A percentile compares a stretch with the other conserved stretches of the same genome.
Evolutionary conservation across 176 grass and related monocot species (phyloP).

Genomic region (Carex scoparia): DNA sequence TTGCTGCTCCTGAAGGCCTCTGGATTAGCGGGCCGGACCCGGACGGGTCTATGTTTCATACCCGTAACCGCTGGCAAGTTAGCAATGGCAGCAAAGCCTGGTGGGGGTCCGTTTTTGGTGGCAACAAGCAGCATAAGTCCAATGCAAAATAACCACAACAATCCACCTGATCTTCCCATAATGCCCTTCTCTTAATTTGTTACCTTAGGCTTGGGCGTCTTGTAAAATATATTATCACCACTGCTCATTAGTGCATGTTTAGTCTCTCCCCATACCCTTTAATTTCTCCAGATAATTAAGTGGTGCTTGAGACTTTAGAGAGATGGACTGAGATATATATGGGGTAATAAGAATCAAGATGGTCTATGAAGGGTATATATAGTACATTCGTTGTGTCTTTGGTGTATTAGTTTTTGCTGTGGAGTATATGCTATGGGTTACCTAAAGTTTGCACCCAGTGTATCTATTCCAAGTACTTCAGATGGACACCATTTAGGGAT

Average conservation of each 20-base stretch:
- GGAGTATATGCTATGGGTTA: not conserved
- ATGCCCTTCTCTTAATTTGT: slow-evolving; percentile 24
- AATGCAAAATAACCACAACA: slow-evolving; percentile 25
- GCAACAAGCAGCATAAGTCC: slow-evolving; percentile 33
- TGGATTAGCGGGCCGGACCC: not conserved
- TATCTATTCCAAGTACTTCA: not conserved
- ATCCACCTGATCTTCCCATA: slow-evolving; percentile 16
- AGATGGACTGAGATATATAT: not conserved
- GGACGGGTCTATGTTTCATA: not conserved
- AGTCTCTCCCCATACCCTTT: slow-evolving; percentile 12
- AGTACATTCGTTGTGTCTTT: not conserved
- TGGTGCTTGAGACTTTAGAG: not conserved
- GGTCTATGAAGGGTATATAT: slow-evolving; percentile 18
- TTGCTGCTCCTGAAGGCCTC: slow-evolving; percentile 48
- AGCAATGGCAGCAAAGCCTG: not conserved
- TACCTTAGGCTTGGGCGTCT: not conserved
- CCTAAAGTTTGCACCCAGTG: not conserved
- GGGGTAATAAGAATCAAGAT: not conserved
- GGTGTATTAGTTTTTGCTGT: not conserved
- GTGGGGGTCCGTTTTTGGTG: not conserved
- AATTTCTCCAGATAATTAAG: not conserved
- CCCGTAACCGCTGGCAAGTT: not conserved
- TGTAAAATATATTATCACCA: slow-evolving; percentile 1
- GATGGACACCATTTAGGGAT: no score
- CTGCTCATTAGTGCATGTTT: slow-evolving; percentile 16